phyloP scores from a whole-genome alignment of 805 yeast species.

The Saturnispora hagleri region DNA sequence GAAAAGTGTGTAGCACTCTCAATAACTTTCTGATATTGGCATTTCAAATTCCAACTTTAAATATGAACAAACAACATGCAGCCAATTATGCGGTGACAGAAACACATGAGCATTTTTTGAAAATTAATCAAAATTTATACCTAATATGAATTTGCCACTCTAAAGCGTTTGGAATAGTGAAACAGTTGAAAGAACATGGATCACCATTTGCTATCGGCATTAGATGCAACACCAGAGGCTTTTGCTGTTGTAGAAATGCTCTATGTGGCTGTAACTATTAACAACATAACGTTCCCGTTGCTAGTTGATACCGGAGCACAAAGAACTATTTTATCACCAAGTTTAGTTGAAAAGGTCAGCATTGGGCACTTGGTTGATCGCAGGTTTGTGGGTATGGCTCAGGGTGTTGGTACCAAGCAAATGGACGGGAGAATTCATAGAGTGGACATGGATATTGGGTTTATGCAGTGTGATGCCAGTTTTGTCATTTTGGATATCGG shows the following conservation, averaged over 20 bases:
- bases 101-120: background rate
- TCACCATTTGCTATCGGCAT: conserved; percentile 70
- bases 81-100: too few species aligned
- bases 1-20: too few species aligned
- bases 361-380: conserved; percentile 67
- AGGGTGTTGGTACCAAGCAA: conserved; percentile 80
- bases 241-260: conserved; percentile 81
- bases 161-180: too few species aligned
- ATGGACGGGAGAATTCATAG: conserved; percentile 82
- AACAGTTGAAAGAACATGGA: conserved; percentile 26
- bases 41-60: too few species aligned
- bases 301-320: conserved; percentile 98
- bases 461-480: conserved; percentile 52
- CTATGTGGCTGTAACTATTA: conserved; percentile 67
- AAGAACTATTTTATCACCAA: conserved; percentile 71
- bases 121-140: background rate
- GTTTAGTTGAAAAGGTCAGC: conserved; percentile 64
- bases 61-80: too few species aligned
- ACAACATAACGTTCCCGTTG: conserved; percentile 76
- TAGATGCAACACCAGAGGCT: conserved; percentile 83
- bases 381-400: conserved; percentile 72
- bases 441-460: conserved; percentile 75
- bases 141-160: background rate
- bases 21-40: too few species aligned
- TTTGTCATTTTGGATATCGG: conserved; percentile 64